These are phyloP conservation scores for Euphorbia peplus DNA, from an alignment of 345 rosid genomes.

Conservation along the genomic window DNA sequence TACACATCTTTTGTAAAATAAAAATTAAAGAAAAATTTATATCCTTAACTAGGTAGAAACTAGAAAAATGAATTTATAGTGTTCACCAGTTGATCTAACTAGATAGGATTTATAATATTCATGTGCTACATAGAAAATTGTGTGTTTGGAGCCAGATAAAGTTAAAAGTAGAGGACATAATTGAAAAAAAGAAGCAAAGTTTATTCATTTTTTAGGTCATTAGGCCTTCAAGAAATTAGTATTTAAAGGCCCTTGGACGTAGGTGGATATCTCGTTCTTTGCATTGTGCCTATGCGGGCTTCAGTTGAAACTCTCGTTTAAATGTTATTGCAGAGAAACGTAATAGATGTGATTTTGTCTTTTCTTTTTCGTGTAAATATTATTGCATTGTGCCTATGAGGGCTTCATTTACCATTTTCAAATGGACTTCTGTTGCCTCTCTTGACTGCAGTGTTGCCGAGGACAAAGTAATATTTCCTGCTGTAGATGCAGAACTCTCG, in stretches of 20 bases:
- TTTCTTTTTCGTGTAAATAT: not conserved
- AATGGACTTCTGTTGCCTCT: constrained; percentile 19
- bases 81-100: not conserved
- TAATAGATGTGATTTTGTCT: not conserved
- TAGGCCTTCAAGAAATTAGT: not conserved
- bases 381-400: too few species aligned
- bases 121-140: not conserved
- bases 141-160: not conserved
- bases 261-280: not conserved
- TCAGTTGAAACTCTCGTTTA: not conserved
- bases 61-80: not conserved
- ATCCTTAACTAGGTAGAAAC: not conserved
- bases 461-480: constrained; percentile 64
- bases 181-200: not conserved
- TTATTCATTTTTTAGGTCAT: not conserved
- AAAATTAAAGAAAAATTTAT: not conserved
- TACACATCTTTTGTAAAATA: not conserved
- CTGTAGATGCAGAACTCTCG: constrained; percentile 53
- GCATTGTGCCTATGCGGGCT: not conserved
- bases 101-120: not conserved
- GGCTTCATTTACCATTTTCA: constrained; percentile 13
- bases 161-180: not conserved
- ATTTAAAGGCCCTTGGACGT: not conserved
- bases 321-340: not conserved
- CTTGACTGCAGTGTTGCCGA: constrained; percentile 54